Percentiles rank a stretch among this genome's conserved stretches.
These are phyloP conservation scores for Penicillium tannophilum DNA, from an alignment of 495 filamentous ascomycete species.

Conservation along the genomic window DNA sequence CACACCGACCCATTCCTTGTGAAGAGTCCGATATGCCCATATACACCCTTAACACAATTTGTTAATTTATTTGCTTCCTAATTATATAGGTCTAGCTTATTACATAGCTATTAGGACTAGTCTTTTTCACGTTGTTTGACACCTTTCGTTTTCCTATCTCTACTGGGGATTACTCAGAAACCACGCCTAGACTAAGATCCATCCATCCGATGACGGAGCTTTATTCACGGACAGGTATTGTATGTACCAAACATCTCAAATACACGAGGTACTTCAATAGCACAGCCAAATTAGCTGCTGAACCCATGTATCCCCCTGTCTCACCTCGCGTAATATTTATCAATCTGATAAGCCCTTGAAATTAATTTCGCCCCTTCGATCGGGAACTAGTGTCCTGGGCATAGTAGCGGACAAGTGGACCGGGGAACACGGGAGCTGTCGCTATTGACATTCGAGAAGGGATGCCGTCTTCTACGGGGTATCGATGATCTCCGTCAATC, in stretches of 20 bases:
- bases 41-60: not conserved
- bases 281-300: no score
- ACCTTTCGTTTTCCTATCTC: not conserved
- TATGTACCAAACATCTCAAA: not conserved
- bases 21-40: conserved; percentile 7
- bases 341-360: conserved; percentile 32
- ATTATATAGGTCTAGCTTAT: not conserved
- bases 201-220: conserved; percentile 40
- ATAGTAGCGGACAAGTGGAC: conserved; percentile 12
- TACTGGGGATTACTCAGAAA: conserved; percentile 13
- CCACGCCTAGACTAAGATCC: not conserved
- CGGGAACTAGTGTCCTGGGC: conserved; percentile 17
- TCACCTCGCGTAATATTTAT: conserved; percentile 18
- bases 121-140: not conserved
- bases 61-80: not conserved
- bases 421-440: conserved; percentile 1
- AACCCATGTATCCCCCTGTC: conserved; percentile 8
- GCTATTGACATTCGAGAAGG: conserved; percentile 18
- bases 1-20: conserved; percentile 13
- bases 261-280: conserved; percentile 1
- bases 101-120: no score
- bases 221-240: conserved; percentile 3
- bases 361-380: conserved; percentile 11
- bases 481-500: not conserved
- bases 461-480: not conserved